phyloP scores from a whole-genome alignment of 805 yeast genomes.

The Starmerella stellata region DNA sequence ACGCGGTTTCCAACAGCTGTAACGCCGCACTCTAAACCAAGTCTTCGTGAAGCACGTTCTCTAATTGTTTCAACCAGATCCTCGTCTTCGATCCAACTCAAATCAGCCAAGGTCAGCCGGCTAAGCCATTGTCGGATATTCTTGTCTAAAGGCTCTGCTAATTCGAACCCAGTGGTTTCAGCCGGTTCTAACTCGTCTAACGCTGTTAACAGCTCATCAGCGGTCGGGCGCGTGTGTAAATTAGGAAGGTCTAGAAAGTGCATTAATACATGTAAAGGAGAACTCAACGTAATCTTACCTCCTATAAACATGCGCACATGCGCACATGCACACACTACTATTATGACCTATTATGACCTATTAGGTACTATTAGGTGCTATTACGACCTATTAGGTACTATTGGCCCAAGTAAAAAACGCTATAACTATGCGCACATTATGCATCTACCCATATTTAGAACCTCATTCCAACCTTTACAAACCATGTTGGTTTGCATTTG shows the following conservation, averaged over 20 bases:
- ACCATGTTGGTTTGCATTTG: too few species aligned
- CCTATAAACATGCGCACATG: too few species aligned
- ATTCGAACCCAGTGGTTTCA: slow-evolving; percentile 12
- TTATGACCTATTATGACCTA: too few species aligned
- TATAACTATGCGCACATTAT: too few species aligned
- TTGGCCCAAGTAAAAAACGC: too few species aligned
- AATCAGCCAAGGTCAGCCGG: slow-evolving; percentile 18
- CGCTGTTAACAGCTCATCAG: slow-evolving; percentile 7
- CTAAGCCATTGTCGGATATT: slow-evolving; percentile 23
- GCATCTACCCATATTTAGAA: too few species aligned
- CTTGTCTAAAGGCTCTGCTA: slow-evolving; percentile 10
- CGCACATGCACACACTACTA: too few species aligned
- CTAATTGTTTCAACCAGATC: slow-evolving; percentile 26
- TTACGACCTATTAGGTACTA: too few species aligned
- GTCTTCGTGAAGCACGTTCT: slow-evolving; percentile 40
- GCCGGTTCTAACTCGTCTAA: slow-evolving; percentile 6
- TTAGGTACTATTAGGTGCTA: too few species aligned
- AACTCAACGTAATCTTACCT: too few species aligned
- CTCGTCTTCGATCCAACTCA: slow-evolving; percentile 31
- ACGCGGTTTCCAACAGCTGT: slow-evolving; percentile 59
- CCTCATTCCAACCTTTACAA: too few species aligned
- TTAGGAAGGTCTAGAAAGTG: slow-evolving; percentile 21
- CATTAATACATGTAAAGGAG: too few species aligned
- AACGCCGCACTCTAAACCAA: slow-evolving; percentile 71
- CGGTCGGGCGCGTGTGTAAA: slow-evolving; percentile 13